Evolutionary conservation across 2,329 filamentous ascomycete genomes (phyloP).

Genomic region (Trichoderma sp.): DNA sequence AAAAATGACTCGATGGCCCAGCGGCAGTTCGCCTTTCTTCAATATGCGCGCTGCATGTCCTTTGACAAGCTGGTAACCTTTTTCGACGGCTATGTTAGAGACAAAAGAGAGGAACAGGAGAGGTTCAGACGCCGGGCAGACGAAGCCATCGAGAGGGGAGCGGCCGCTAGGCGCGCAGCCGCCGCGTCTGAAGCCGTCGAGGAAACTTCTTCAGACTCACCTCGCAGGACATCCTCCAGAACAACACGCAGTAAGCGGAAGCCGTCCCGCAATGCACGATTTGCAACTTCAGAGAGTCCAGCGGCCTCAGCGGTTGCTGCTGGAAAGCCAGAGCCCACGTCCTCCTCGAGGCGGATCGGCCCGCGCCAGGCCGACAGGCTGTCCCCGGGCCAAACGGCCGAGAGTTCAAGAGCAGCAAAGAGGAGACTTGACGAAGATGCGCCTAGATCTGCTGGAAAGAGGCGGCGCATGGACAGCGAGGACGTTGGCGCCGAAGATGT

Average conservation of each 20-base stretch:
- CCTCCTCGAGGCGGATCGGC: not conserved
- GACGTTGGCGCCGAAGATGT: not conserved
- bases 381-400: not conserved
- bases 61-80: not conserved
- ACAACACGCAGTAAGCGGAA: not conserved
- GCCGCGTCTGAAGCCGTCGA: not conserved
- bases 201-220: not conserved
- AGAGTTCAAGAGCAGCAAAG: not conserved
- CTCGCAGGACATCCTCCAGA: not conserved
- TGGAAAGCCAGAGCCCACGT: not conserved
- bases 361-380: not conserved
- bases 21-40: not conserved
- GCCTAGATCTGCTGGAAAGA: not conserved
- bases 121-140: not conserved
- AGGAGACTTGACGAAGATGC: not conserved
- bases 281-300: not conserved
- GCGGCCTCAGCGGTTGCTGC: not conserved
- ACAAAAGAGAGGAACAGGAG: not conserved
- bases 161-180: not conserved
- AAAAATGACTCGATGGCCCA: not conserved
- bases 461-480: not conserved
- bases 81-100: constrained; percentile 1
- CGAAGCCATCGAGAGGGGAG: not conserved
- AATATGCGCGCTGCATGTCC: not conserved
- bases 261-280: not conserved